phyloP scores from a whole-genome alignment of 2,329 filamentous ascomycete genomes.

The Neofusicoccum sp. region DNA sequence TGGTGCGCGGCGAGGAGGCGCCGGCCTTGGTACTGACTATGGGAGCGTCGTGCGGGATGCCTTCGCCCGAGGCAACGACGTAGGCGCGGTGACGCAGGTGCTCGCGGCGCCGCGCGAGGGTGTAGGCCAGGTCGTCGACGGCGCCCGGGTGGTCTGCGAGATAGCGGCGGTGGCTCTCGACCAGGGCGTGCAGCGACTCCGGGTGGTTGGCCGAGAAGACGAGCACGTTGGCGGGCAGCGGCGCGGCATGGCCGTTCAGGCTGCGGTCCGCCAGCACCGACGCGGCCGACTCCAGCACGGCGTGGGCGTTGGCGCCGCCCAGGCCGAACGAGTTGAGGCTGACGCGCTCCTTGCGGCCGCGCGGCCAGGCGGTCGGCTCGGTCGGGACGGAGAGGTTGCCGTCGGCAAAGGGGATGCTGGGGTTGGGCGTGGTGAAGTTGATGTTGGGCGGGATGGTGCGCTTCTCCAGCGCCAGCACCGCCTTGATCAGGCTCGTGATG shows the following conservation, averaged over 20 bases:
- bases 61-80: conserved; percentile 19
- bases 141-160: not conserved
- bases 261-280: conserved; percentile 26
- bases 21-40: not conserved
- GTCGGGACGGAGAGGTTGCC: conserved; percentile 19
- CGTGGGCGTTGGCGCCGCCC: conserved; percentile 23
- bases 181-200: conserved; percentile 21
- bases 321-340: conserved; percentile 22
- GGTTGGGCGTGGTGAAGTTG: conserved; percentile 28
- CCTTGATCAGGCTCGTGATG: conserved; percentile 49
- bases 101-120: conserved; percentile 24
- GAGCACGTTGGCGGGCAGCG: conserved; percentile 18
- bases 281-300: not conserved
- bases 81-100: conserved; percentile 22
- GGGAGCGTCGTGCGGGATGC: not conserved
- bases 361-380: conserved; percentile 11
- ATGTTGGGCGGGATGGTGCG: conserved; percentile 44
- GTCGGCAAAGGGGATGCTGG: conserved; percentile 22
- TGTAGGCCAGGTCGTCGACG: conserved; percentile 25
- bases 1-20: not conserved
- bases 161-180: conserved; percentile 9
- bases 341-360: not conserved
- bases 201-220: conserved; percentile 28
- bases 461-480: conserved; percentile 45
- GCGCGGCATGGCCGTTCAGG: not conserved